Percentiles rank a stretch among this genome's conserved stretches.
phyloP scores from a whole-genome alignment of 805 yeast genomes.

The Sporopachydermia quercuum region DNA sequence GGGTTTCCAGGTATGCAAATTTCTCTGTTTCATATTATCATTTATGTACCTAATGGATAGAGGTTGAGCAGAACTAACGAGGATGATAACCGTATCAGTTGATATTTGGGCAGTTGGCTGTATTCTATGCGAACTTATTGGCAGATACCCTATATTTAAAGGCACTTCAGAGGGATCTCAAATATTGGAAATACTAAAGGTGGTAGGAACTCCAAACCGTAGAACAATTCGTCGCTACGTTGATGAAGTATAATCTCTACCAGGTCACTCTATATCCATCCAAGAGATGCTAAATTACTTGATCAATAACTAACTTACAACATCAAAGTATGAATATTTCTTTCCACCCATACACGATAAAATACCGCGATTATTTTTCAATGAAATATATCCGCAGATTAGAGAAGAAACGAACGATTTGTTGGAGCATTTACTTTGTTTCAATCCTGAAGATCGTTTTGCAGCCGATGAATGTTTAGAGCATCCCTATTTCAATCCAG shows the following conservation, averaged over 20 bases:
- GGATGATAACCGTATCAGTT: slow-evolving; percentile 25
- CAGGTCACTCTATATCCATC: neutral
- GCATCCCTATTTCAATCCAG: slow-evolving; percentile 37
- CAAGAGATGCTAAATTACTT: too few species aligned
- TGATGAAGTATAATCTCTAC: neutral
- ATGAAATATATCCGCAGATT: slow-evolving; percentile 47
- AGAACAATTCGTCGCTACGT: slow-evolving; percentile 20
- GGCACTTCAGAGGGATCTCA: slow-evolving; percentile 67
- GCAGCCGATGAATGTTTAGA: slow-evolving; percentile 40
- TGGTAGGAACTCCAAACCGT: slow-evolving; percentile 57
- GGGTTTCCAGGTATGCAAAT: slow-evolving; percentile 28
- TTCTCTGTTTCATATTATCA: neutral
- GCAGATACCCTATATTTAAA: slow-evolving; percentile 63
- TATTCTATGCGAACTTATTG: slow-evolving; percentile 72
- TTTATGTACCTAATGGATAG: too few species aligned
- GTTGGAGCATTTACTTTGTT: slow-evolving; percentile 38
- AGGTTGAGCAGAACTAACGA: slow-evolving; percentile 7
- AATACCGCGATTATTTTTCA: slow-evolving; percentile 3
- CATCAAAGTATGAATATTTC: slow-evolving; percentile 19
- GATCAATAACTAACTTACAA: neutral
- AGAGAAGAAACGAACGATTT: slow-evolving; percentile 34
- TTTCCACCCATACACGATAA: slow-evolving; percentile 26
- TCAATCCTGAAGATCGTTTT: slow-evolving; percentile 45
- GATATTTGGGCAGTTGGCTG: slow-evolving; percentile 96
- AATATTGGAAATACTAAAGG: slow-evolving; percentile 46